Conservation (phyloP, 1,284 basidiomycete genomes). For the Termitomyces sp. region DNA sequence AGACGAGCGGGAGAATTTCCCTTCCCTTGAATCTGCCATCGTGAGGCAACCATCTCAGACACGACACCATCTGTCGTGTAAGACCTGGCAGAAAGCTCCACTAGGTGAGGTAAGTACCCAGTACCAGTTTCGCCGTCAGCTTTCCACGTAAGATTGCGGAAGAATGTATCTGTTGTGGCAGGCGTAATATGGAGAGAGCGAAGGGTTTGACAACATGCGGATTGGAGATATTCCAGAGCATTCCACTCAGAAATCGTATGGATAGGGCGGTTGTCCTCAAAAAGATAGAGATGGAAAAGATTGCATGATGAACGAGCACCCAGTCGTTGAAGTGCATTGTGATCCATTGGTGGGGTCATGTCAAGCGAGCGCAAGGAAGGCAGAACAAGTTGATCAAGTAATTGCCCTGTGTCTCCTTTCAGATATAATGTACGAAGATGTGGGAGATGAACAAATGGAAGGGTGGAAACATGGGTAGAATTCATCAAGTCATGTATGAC, state of each 20-base stretch:
- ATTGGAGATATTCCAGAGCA: neutral
- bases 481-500: neutral
- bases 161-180: neutral
- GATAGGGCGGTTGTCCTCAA: neutral
- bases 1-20: neutral
- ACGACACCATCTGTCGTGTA: neutral
- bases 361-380: neutral
- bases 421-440: neutral
- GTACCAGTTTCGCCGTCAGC: neutral
- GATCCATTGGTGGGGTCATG: neutral
- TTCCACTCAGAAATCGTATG: neutral
- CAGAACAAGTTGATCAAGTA: neutral
- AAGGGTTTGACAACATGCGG: neutral
- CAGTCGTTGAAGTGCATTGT: neutral
- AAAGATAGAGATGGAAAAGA: neutral
- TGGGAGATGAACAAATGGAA: neutral
- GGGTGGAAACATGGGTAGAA: neutral
- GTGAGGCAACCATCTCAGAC: neutral
- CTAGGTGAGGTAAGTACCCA: neutral
- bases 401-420: neutral
- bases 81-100: neutral
- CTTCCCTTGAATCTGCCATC: neutral
- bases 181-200: neutral
- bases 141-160: neutral
- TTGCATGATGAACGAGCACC: neutral